Conservation (phyloP, 345 rosid species). For the Pelargonium nanum region DNA sequence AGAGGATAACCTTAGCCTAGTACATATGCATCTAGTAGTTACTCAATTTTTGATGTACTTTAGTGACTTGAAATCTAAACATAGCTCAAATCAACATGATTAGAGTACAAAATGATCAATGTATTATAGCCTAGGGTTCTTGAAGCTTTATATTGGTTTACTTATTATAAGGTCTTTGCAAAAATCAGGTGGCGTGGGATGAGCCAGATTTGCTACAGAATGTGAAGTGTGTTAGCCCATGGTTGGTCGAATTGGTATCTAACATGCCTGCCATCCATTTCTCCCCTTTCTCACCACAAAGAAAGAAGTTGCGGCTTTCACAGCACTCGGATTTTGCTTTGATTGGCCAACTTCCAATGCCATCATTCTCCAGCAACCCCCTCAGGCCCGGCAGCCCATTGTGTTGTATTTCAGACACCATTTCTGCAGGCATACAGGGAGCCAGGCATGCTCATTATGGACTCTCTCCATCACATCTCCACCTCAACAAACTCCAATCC, state of each 20-base stretch:
- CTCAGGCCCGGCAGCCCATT: constrained; percentile 50
- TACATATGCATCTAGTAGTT: neutral
- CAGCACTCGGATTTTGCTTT: constrained; percentile 47
- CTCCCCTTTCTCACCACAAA: constrained; percentile 71
- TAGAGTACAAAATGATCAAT: too few relatives aligned
- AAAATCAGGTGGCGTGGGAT: constrained; percentile 84
- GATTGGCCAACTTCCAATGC: constrained; percentile 41
- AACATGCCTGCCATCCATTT: constrained; percentile 61
- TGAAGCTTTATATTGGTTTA: too few relatives aligned
- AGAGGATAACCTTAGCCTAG: neutral
- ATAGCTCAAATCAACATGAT: too few relatives aligned
- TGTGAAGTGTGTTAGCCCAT: constrained; percentile 88
- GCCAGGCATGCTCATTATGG: constrained; percentile 98
- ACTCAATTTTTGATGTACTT: too few relatives aligned
- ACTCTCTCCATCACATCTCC: constrained; percentile 63
- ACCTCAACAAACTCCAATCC: constrained; percentile 46
- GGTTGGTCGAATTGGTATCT: constrained; percentile 86
- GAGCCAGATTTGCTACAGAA: constrained; percentile 95
- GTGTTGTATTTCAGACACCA: constrained; percentile 54
- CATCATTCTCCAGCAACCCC: constrained; percentile 56
- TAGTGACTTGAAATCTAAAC: too few relatives aligned
- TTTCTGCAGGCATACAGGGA: constrained; percentile 99
- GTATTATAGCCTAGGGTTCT: too few relatives aligned
- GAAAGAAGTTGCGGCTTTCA: constrained; percentile 72
- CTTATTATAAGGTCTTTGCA: neutral